A percentile compares a stretch with the other conserved stretches of the same genome.
Evolutionary conservation across 75 land plant species (phyloP).

Genomic region (Picea sitchensis): DNA sequence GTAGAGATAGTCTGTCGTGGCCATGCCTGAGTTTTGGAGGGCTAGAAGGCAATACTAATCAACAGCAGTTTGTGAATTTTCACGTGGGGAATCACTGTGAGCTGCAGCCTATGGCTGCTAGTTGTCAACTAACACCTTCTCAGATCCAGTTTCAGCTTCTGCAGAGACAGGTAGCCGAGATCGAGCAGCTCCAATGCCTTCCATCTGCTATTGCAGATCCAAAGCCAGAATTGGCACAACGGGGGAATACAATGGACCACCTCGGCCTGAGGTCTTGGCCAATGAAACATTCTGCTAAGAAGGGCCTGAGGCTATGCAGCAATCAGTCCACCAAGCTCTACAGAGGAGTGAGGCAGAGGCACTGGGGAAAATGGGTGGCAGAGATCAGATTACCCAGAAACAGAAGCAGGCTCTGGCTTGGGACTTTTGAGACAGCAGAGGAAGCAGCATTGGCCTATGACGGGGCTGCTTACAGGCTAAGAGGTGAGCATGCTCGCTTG

Average conservation of each 20-base stretch:
- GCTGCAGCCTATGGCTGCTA: constrained; percentile 8
- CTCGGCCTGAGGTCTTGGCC: constrained; percentile 12
- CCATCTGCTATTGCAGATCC: background rate
- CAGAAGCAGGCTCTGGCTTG: constrained; percentile 74
- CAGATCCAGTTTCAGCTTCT: constrained; percentile 27
- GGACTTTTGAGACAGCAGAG: constrained; percentile 72
- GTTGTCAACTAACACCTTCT: constrained; percentile 24
- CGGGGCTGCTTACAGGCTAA: constrained; percentile 44
- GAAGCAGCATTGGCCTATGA: constrained; percentile 63
- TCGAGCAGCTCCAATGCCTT: constrained; percentile 9
- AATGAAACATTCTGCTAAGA: constrained; percentile 22
- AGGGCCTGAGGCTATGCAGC: too few species aligned
- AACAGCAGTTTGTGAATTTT: background rate
- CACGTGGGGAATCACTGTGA: background rate
- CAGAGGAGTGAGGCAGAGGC: constrained; percentile 82
- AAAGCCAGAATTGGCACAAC: background rate
- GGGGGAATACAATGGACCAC: background rate
- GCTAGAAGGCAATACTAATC: constrained; percentile 5
- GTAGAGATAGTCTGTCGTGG: background rate
- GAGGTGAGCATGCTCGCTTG: constrained; percentile 64
- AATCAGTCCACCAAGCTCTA: constrained; percentile 37
- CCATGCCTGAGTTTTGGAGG: background rate
- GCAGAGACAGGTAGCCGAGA: constrained; percentile 46
- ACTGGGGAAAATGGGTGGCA: constrained; percentile 95
- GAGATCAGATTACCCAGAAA: constrained; percentile 75